Base-by-base conservation (phyloP, 2,329 filamentous ascomycete genomes). In the Emergomyces orientalis region DNA sequence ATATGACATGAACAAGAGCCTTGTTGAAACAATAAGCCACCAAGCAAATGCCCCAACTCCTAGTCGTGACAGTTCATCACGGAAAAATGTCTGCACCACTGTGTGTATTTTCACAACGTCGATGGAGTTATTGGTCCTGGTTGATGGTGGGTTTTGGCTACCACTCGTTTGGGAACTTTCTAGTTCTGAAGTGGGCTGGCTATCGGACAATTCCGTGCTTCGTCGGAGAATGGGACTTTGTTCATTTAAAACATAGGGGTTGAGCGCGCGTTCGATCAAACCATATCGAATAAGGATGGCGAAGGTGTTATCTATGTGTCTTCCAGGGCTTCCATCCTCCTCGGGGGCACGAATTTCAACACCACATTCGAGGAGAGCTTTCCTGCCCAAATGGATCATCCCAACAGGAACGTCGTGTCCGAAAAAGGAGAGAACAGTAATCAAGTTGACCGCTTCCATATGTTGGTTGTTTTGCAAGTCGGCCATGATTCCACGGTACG, bases 361-460 rank as follows among this genome's bases (percentile, higher is more conserved):
- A 19, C 67, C 66, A 52, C 64, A 64, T 22, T 68, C 69, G 51
- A 60, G 51, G n/a, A 75, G 68, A 27, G 66, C 68, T 58, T 68
- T 72, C 19, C 67, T 63, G 72, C 86, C 86, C 19, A 88, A 75
- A 37, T 76, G 76, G 14, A 89, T 75, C 78, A 90, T 83, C 62
- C 86, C 86, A 27, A 89, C 84, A 0, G 87, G 87, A 5, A 88
- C 78, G 62, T 85, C 80, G 62, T 85, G 84, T 49, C 84, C 83
- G 61, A 87, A 85, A 68, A 88, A 89, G 1, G 83, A 83, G 17
- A 89, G 73, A 14, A 89, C 74, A 27, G 83, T 83, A 65, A 89
- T 84, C 43, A 89, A 72, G 68, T 88, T 88, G 58, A 87, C 72
- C 0, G 86, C 86, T 61, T 86, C 82, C 19, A 71, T 70, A 56